Conservation (phyloP, 768 basidiomycete genomes). For the Rhizopogon roseolus region DNA sequence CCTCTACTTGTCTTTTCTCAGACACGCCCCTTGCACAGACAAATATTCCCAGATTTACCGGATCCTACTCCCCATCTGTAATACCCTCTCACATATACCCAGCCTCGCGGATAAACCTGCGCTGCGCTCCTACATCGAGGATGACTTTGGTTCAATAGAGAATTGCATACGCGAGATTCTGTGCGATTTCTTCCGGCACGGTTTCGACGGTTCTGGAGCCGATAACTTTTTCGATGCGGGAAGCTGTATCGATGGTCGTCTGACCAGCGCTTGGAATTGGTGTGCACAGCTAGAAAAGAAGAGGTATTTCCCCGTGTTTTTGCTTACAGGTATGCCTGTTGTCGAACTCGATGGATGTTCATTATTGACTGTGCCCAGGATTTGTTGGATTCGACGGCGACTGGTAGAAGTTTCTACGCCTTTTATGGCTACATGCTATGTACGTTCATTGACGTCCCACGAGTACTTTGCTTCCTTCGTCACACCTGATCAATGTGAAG, state of each 20-base stretch:
- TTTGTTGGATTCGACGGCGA: slow-evolving; percentile 85
- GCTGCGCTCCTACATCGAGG: slow-evolving; percentile 69
- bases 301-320: slow-evolving; percentile 73
- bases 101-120: slow-evolving; percentile 63
- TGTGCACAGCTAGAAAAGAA: slow-evolving; percentile 85
- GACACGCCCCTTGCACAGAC: slow-evolving; percentile 31
- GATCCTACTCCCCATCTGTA: slow-evolving; percentile 84
- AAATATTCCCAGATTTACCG: slow-evolving; percentile 92
- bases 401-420: slow-evolving; percentile 47
- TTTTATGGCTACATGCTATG: not conserved
- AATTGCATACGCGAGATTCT: slow-evolving; percentile 67
- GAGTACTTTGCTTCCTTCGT: slow-evolving; percentile 35
- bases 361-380: slow-evolving; percentile 34
- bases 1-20: not conserved
- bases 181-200: slow-evolving; percentile 82
- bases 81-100: slow-evolving; percentile 70
- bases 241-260: slow-evolving; percentile 75
- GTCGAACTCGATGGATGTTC: not conserved
- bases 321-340: slow-evolving; percentile 58
- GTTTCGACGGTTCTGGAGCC: slow-evolving; percentile 87
- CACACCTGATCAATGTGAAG: slow-evolving; percentile 35
- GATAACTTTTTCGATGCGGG: slow-evolving; percentile 90
- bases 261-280: slow-evolving; percentile 94
- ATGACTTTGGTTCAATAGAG: slow-evolving; percentile 77
- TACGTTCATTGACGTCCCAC: slow-evolving; percentile 5